A percentile compares a stretch with the other conserved stretches of the same genome.
Evolutionary conservation across 116 monocot genomes (phyloP).

Genomic region (Iris pallida): DNA sequence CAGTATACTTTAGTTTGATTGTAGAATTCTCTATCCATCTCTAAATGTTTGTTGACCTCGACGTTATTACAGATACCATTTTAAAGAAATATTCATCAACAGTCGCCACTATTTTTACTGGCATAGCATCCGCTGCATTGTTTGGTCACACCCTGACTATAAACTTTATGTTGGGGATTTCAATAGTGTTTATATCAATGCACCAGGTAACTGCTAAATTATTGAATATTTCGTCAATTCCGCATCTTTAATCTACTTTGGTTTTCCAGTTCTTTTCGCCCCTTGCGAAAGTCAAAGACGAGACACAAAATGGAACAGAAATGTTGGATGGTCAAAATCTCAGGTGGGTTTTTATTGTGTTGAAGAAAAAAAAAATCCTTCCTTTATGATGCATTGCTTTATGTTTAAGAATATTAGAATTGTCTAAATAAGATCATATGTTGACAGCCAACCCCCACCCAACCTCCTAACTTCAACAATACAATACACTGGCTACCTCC

Average conservation of each 20-base stretch:
- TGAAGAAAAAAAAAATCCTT: neutral
- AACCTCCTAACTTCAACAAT: too few relatives aligned
- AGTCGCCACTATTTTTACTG: conserved; percentile 97
- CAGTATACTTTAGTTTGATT: neutral
- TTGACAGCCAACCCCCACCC: too few relatives aligned
- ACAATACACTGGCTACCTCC: too few relatives aligned
- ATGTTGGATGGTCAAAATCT: conserved; percentile 7
- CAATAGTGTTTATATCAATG: conserved; percentile 98
- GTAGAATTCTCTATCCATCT: neutral
- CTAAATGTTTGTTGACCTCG: too few relatives aligned
- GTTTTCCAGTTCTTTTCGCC: conserved; percentile 18
- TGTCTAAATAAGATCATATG: too few relatives aligned
- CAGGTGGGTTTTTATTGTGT: conserved; percentile 8
- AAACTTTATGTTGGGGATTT: conserved; percentile 90
- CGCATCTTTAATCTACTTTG: neutral
- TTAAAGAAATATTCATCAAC: conserved; percentile 98
- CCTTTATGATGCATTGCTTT: too few relatives aligned
- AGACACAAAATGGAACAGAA: conserved; percentile 16
- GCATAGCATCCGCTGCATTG: conserved; percentile 87
- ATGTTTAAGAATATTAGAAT: too few relatives aligned
- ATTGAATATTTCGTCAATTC: neutral
- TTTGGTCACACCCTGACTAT: conserved; percentile 93
- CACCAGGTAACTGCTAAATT: conserved; percentile 60
- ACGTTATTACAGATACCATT: conserved; percentile 71
- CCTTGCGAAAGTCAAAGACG: conserved; percentile 22